Base-by-base conservation (phyloP, 768 basidiomycete genomes). In the Atractiella rhizophila region DNA sequence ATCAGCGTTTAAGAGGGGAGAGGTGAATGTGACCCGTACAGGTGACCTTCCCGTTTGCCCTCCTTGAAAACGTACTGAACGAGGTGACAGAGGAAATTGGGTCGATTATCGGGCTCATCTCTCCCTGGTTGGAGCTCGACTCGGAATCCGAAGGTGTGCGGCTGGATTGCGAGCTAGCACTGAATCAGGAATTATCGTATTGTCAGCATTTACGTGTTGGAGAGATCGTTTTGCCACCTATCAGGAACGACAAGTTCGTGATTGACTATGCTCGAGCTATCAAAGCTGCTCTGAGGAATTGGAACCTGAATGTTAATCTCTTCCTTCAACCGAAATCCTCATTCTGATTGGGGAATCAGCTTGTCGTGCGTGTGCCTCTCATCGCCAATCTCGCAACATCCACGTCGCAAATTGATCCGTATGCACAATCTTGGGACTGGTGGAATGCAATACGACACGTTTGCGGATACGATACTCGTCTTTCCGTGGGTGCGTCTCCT, bases 121-220 rank as follows among this genome's bases (percentile, higher is more conserved):
- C 85, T 2, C 80, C 86, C 41, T 98, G 91, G 91, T 66, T 98
- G 3, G 82, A 91, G 57, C 65, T 98, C 28, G 91, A 98, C 60
- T 74, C 81, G 7, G 62, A 69, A 0, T 85, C 94, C 59, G 81
- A 83, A 52, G 82, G 86, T 67, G 74, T 96, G 40, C 71, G 91
- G 33, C 81, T 88, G 52, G 91, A 98, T 55, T 76, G 83, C 33
- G 91, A 88, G 61, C 77, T 88, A 83, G 88, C 91, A 10, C 66
- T 98, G 13, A 71, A 73, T 41, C 85, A 94, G 60, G 91, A 98
- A 58, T 66, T 91, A 13, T 67, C 79, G 2, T 91, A 85, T 54
- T 85, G 85, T 0, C 71, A 81, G 1, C 94, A 98, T 60, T 71
- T 98, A 48, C 77, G 79, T 51, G 66, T 94, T 21, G 70, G 71